phyloP scores from a whole-genome alignment of 2,329 filamentous ascomycete species.

The Talaromyces funiculosus region DNA sequence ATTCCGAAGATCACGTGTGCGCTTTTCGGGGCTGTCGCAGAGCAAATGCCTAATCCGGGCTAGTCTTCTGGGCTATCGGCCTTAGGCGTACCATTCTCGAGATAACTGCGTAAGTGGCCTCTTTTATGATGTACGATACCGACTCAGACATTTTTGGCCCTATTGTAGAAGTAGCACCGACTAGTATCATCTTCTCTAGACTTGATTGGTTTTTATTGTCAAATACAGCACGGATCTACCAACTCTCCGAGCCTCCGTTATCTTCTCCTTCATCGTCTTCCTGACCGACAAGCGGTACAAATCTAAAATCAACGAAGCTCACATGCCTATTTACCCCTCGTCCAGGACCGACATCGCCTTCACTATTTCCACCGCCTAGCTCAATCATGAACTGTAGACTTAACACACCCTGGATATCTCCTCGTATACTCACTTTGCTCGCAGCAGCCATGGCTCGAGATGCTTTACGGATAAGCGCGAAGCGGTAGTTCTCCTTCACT shows the following conservation, averaged over 20 bases:
- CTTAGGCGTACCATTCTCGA: background rate
- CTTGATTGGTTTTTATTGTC: too few relatives aligned
- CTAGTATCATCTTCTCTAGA: too few relatives aligned
- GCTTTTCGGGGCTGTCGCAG: background rate
- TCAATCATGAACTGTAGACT: constrained; percentile 97
- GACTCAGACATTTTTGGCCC: too few relatives aligned
- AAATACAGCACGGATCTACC: background rate
- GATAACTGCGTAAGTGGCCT: too few relatives aligned
- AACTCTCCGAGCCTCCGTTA: background rate
- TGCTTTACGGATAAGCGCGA: constrained; percentile 77
- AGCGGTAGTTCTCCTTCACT: constrained; percentile 77
- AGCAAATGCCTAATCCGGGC: background rate
- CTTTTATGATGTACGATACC: too few relatives aligned
- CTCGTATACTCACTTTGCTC: constrained; percentile 84
- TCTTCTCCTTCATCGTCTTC: constrained; percentile 23
- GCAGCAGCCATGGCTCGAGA: constrained; percentile 88
- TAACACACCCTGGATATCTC: constrained; percentile 82
- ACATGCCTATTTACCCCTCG: constrained; percentile 25
- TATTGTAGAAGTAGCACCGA: too few relatives aligned
- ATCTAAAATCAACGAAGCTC: constrained; percentile 45
- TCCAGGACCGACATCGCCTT: constrained; percentile 18
- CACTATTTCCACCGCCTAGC: constrained; percentile 48
- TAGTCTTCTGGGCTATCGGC: background rate
- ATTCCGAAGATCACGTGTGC: constrained; percentile 4
- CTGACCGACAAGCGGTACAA: constrained; percentile 42